A percentile compares a stretch with the other conserved stretches of the same genome.
phyloP scores from a whole-genome alignment of 2,329 filamentous ascomycete genomes.

The Verticillium nubilum region DNA sequence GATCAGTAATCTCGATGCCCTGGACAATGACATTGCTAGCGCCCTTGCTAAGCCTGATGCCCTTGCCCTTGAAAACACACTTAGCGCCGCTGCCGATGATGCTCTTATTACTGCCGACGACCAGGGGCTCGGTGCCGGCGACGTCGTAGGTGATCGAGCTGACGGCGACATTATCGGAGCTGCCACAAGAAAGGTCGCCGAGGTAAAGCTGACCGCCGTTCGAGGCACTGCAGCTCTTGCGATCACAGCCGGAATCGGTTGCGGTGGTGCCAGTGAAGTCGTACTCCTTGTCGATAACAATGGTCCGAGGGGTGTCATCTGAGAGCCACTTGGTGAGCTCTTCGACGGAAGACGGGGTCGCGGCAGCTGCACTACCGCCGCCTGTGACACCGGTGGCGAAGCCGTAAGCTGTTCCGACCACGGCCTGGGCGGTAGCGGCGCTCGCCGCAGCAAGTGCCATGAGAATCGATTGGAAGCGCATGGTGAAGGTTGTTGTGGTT shows the following conservation, averaged over 20 bases:
- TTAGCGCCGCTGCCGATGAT: constrained; percentile 17
- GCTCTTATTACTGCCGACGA: constrained; percentile 22
- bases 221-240: constrained; percentile 11
- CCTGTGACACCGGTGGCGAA: constrained; percentile 39
- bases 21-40: constrained; percentile 45
- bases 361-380: constrained; percentile 39
- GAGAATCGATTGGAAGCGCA: constrained; percentile 29
- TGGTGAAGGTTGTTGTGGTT: neutral
- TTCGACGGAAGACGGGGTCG: constrained; percentile 34
- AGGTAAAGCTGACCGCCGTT: constrained; percentile 19
- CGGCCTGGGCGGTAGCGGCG: constrained; percentile 17
- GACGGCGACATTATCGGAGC: constrained; percentile 15
- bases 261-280: constrained; percentile 19
- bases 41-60: constrained; percentile 35
- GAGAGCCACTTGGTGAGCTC: constrained; percentile 31
- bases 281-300: constrained; percentile 18
- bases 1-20: constrained; percentile 39
- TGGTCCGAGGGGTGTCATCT: constrained; percentile 19
- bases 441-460: constrained; percentile 12
- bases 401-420: constrained; percentile 22
- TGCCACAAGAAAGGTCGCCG: constrained; percentile 6
- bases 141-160: constrained; percentile 21
- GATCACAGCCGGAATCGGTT: constrained; percentile 19
- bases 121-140: constrained; percentile 15
- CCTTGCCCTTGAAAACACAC: constrained; percentile 28